Evolutionary conservation across 2,329 filamentous ascomycete species (phyloP), one percentile per base, ranked within the genome.

Genomic region (Penicillium sclerotiorum): DNA sequence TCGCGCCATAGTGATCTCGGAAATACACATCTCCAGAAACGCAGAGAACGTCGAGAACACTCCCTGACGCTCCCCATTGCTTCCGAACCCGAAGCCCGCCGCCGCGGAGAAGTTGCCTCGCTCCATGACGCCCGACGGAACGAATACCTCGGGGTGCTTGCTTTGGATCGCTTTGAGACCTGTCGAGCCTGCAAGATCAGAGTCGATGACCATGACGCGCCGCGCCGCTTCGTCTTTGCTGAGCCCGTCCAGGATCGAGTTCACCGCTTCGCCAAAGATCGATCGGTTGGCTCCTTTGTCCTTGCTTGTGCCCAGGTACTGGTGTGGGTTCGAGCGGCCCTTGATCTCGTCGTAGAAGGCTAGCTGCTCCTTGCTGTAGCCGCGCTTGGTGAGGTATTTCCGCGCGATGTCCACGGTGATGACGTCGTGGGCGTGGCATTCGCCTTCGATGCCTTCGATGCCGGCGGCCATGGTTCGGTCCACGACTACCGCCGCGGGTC

Each of bases 21-120:
- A 72, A 30, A 72, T 62, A 47, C 64, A 66, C 70, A 73, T 73
- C 50, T 73, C 70, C 28, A 68, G 53, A 61, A 73, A 73, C 2
- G 69, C 70, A 1, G 70, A 71, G 60, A 73, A 73, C 23, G 70
- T 73, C 11, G 69, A 72, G 62, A 73, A 73, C 18, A 73, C 64
- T 33, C 70, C 70, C 47, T 69, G 66, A 23, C 65, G 62, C 38
- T 61, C 56, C 36, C 66, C 68, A 33, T 69, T 64, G 50, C 67
- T 70, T 21, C 60, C 62, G 12, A 70, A 70, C 1, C 70, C 70
- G 43, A 73, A 73, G 12, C 70, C 70, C 25, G 70, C 69, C 2
- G 70, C 70, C 3, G 70, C 69, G 4, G 68, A 71, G 58, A 73
- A 73, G 59, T 73, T 72, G 3, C 70, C 68, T 18, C 70, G 67